Base-by-base conservation (phyloP, 441 rosid genomes). In the Cnidoscolus chayamansa region DNA sequence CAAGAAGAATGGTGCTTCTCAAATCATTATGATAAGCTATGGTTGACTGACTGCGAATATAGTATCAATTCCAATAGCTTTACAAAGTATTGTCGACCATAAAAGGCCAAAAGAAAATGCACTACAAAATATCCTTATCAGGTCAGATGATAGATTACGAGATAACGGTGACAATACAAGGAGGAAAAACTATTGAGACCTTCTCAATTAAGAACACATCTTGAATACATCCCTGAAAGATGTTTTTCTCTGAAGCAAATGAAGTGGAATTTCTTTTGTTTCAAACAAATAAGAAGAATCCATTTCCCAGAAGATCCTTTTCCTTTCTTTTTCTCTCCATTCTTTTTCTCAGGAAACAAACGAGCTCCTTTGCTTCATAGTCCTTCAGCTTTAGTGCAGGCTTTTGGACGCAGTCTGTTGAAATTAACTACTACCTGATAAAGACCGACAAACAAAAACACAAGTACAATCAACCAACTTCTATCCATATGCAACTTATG, bases 341-440 rank as follows among this genome's bases (percentile, higher is more conserved):
- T 25, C 25, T 25, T 25, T 25, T 25, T 49, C 56, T 51, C 59
- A 11, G 45, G 25, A 32, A 58, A 49, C 12, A 20, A n/a, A 9
- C 19, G 32, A 35, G 32, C 59, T 11, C 10, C n/a, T 30, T 45
- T 31, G 63, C 40, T 19, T 17, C 1, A 37, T 37, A 59, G 25
- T 60, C 68, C 73, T 62, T 68, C 49, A 45, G 58, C 73, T 51
- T 19, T 63, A 35, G 48, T 12, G 16, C 25, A 37, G 25, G 65
- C 37, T 63, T 30, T 10, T 45, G 1, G 32, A 73, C 17, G 45
- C 64, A 53, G 48, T 45, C 30, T 30, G 65, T 15, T 48, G 8
- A 12, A 19, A 35, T 37, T 45, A 13, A 25, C 60, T 64, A 50
- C 51, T 63, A 64, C 71, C 72, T 49, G 60, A 31, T 45, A 50